Evolutionary conservation across 805 yeast genomes (phyloP).

Genomic region (Yarrowia porcina): DNA sequence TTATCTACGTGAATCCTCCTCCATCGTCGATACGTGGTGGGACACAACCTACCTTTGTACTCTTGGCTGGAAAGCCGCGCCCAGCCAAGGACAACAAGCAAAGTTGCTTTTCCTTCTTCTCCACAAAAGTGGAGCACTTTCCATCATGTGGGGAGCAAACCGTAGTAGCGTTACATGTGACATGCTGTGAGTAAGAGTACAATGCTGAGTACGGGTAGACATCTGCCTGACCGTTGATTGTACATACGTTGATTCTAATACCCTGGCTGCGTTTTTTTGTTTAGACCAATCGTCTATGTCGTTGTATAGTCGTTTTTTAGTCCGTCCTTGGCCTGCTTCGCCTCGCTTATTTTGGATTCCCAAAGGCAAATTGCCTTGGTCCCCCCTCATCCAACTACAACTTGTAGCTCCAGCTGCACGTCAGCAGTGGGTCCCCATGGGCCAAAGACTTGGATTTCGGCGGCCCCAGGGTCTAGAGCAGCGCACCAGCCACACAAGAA

Average conservation of each 20-base stretch:
- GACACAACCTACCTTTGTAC: neutral
- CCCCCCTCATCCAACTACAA: neutral
- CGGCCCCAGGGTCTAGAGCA: neutral
- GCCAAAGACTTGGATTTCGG: neutral
- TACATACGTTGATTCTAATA: no score
- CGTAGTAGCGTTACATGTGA: neutral
- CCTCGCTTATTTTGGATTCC: constrained; percentile 19
- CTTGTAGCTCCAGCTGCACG: neutral
- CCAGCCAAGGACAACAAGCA: neutral
- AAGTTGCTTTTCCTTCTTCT: no score
- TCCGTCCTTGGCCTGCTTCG: neutral
- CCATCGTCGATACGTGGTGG: neutral
- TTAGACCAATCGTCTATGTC: no score
- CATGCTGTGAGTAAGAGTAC: no score
- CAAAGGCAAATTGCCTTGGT: constrained; percentile 1
- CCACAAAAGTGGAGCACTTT: no score
- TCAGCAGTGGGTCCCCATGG: neutral
- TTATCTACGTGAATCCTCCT: neutral
- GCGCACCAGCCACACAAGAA: neutral
- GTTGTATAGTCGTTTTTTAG: neutral
- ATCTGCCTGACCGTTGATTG: neutral
- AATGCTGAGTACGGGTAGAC: no score
- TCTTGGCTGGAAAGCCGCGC: neutral
- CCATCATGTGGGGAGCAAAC: neutral
- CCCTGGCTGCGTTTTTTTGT: no score